These are phyloP conservation scores for Lithohypha guttulata DNA, from an alignment of 2,329 filamentous ascomycete species.

Conservation along the genomic window DNA sequence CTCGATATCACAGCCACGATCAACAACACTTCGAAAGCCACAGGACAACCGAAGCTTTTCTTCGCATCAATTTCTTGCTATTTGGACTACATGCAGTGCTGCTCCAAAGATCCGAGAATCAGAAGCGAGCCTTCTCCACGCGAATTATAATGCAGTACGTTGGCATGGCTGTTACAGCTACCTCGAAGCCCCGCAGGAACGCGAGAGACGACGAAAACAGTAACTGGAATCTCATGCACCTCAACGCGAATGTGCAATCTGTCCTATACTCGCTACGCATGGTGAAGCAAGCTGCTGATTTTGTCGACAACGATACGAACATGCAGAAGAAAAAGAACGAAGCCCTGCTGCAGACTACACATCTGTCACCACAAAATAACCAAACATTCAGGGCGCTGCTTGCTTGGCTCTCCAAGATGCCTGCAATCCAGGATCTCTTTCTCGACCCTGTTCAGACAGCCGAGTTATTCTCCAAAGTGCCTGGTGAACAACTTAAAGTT, in stretches of 20 bases:
- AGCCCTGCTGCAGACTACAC: not conserved
- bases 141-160: conserved; percentile 1
- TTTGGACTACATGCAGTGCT: not conserved
- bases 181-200: not conserved
- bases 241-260: conserved; percentile 50
- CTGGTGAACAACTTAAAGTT: not conserved
- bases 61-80: not conserved
- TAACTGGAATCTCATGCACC: conserved; percentile 37
- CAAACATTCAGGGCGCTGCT: no score
- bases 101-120: not conserved
- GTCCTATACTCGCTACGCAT: conserved; percentile 53
- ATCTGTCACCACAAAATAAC: no score
- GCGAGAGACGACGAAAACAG: not conserved
- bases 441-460: conserved; percentile 8
- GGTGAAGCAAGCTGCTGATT: conserved; percentile 35
- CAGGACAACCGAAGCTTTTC: no score
- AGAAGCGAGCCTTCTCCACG: not conserved
- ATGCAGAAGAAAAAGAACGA: not conserved
- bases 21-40: no score
- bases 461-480: not conserved
- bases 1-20: not conserved
- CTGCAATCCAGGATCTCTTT: conserved; percentile 14
- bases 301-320: not conserved
- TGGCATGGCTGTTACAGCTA: not conserved
- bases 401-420: no score